Percentiles rank a stretch among this genome's conserved stretches.
These are phyloP conservation scores for Naganishia kalamii DNA, from an alignment of 768 basidiomycete genomes.

Conservation along the genomic window DNA sequence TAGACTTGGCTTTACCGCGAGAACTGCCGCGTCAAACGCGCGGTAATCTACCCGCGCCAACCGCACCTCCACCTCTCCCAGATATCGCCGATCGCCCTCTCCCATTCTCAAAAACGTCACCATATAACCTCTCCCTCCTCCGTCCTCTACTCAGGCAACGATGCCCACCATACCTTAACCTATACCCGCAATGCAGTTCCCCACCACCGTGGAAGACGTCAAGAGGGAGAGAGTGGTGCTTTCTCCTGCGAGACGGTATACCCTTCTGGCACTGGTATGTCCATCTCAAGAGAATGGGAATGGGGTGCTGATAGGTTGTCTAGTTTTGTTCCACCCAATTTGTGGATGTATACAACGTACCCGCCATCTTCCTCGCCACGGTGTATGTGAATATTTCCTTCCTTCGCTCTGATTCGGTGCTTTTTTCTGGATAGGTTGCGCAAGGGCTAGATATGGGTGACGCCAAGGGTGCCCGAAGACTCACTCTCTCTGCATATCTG, in stretches of 20 bases:
- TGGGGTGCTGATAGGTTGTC: background rate
- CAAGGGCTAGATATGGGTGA: slow-evolving; percentile 17
- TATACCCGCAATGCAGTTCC: too few relatives aligned
- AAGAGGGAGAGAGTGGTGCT: background rate
- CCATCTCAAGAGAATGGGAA: background rate
- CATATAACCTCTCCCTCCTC: too few relatives aligned
- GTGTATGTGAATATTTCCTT: background rate
- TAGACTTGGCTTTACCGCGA: too few relatives aligned
- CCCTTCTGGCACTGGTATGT: background rate
- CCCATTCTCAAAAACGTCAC: too few relatives aligned
- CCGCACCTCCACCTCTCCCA: too few relatives aligned
- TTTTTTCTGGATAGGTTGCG: background rate
- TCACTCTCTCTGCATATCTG: slow-evolving; percentile 21
- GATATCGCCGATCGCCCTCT: too few relatives aligned
- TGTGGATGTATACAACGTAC: slow-evolving; percentile 61
- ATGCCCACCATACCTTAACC: too few relatives aligned
- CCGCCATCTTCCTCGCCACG: slow-evolving; percentile 18
- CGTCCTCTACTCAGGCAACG: too few relatives aligned
- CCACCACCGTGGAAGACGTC: too few relatives aligned
- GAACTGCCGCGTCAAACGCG: too few relatives aligned
- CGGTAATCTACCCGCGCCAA: too few relatives aligned
- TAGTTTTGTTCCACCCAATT: slow-evolving; percentile 19
- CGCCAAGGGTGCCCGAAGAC: slow-evolving; percentile 15
- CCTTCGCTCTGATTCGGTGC: background rate
- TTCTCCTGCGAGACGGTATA: background rate